Evolutionary conservation across 2,329 filamentous ascomycete genomes (phyloP), one percentile per base, ranked within the genome.

Genomic region (Ceratocystis huliohia): DNA sequence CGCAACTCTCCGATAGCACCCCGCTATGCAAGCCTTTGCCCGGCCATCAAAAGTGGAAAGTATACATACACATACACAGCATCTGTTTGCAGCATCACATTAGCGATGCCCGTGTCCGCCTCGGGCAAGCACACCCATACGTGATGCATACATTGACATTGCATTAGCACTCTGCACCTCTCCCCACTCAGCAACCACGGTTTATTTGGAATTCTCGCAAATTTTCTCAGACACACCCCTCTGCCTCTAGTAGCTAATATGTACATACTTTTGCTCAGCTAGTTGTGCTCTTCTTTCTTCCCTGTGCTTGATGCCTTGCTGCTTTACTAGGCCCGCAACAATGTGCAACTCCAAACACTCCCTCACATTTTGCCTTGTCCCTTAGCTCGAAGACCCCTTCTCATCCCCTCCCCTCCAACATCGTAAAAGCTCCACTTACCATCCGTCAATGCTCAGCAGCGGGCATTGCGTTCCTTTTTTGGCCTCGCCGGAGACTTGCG

Each of bases 141-240:
- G 15, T 59, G 25, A 59, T 59, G n/a, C 53, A 59, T 59, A 59
- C 25, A 59, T 30, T n/a, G 17, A 59, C 53, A 59, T n/a, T 59
- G 28, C 53, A 37, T 59, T n/a, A 37, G 28, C 28, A 33, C 28
- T 30, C 53, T 33, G 28, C 53, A 6, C 53, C 33, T 41, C 37
- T 41, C 37, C 37, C 37, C 37, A 41, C 28, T n/a, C 53, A 30
- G 8, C 15, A 8, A 17, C 28, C 22, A 33, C 53, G 4, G 28
- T 25, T 6, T 37, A 59, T 59, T 30, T 37, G 48, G 20, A 59
- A 59, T 33, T 59, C 13, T 37, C 17, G 17, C 15, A 30, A 4
- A 59, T 5, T 3, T 13, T 41, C 22, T n/a, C 28, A 30, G n/a
- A 5, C 25, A 17, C 25, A 33, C 28, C 28, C 13, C 25, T 59